Evolutionary conservation across 2,329 filamentous ascomycete genomes (phyloP).

Genomic region (Colletotrichum sp.): DNA sequence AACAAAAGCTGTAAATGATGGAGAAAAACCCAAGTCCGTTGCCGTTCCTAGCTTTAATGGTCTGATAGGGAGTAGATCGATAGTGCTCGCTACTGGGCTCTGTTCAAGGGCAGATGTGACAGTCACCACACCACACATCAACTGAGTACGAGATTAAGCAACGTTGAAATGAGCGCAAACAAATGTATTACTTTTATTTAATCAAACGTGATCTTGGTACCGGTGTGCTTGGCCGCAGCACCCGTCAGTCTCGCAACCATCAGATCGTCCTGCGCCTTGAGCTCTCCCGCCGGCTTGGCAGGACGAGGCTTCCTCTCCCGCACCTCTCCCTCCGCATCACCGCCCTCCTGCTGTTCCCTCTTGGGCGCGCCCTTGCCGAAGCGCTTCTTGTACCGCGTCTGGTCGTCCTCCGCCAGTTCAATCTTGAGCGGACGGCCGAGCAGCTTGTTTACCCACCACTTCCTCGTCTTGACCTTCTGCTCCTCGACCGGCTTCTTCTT

Average conservation of each 20-base stretch:
- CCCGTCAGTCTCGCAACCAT: conserved; percentile 72
- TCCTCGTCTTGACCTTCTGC: conserved; percentile 63
- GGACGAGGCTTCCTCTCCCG: conserved; percentile 39
- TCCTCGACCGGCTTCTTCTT: conserved; percentile 32
- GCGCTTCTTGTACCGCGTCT: conserved; percentile 89
- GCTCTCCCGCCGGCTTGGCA: conserved; percentile 25
- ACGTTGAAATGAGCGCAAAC: background rate
- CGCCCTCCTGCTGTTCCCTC: conserved; percentile 32
- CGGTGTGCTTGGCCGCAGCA: conserved; percentile 77
- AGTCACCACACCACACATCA: no score
- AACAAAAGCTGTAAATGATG: no score
- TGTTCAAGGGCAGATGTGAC: no score
- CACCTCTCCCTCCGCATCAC: conserved; percentile 16
- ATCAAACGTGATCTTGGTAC: conserved; percentile 85
- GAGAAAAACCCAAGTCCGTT: rapidly evolving
- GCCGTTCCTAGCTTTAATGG: no score
- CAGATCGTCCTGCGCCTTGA: conserved; percentile 51
- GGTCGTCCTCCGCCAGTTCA: conserved; percentile 92
- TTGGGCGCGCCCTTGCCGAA: conserved; percentile 75
- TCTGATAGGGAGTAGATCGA: no score
- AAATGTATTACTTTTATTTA: conserved; percentile 36
- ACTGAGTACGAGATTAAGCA: no score
- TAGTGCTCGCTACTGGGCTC: no score
- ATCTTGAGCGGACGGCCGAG: conserved; percentile 82
- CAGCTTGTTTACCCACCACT: conserved; percentile 87